Evolutionary conservation across 2,329 filamentous ascomycete species (phyloP), one percentile per base, ranked within the genome.

Genomic region (Ustulina deusta): DNA sequence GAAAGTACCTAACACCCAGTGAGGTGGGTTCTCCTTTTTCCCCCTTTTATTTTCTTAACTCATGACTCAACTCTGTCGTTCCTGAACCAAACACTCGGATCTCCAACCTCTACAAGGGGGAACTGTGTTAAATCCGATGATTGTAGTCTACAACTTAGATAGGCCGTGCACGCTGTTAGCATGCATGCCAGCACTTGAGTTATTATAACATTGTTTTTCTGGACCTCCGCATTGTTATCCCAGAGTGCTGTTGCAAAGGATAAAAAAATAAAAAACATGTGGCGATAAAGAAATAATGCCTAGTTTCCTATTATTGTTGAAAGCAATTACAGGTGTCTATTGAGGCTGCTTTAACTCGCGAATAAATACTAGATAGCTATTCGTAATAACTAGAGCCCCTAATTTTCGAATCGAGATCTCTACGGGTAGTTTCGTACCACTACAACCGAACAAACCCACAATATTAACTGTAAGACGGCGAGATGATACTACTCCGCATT

Each of bases 41-140:
- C 9, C 38, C 15, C 15, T 27, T 5, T n/a, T n/a, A n/a, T n/a
- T n/a, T n/a, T n/a, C 6, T 29, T 7, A 10, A 52, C 15, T 20
- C 2, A 15, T 46, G n/a, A 27, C 27, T 38, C 17, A 10, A 25
- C 17, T 20, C 34, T 29, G 22, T 22, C 4, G 44, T 52, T 52
- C 44, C 46, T 63, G 52, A 54, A 34, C 59, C 44, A 17, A 54
- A 11, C 7, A 20, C 36, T 55, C 42, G 46, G 46, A 17, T 60
- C 38, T 13, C 42, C 15, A 2, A 61, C 32, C 9, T 56, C 13
- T 27, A 22, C 20, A 56, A 17, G 13, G n/a, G 22, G n/a, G 22
- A n/a, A n/a, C 17, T 25, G 15, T 49, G n/a, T 32, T 9, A 29
- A 27, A 61, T 36, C 4, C 34, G 61, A 36, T 17, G 25, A 38